Base-by-base conservation (phyloP, 148 eudicot species). In the Arbutus unedo region DNA sequence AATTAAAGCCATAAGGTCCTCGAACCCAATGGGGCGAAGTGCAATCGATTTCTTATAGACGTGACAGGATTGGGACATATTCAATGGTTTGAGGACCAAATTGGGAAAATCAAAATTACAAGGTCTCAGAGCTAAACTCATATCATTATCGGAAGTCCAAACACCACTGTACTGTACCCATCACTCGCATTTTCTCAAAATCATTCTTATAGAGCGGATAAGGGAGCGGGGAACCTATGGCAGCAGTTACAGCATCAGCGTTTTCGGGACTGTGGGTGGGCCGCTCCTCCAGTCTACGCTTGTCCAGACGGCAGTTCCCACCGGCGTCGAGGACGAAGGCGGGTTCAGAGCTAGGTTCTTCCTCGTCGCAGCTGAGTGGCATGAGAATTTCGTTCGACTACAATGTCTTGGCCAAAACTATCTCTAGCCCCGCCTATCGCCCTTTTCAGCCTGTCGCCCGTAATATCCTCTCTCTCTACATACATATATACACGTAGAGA, bases 371-470 rank as follows among this genome's bases (percentile, higher is more conserved):
- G 76, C 64, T 92, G 49, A 84, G 84, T 72, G 91, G 93, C 41
- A 67, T 90, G 83, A 84, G 84, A n/a, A 86, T 91, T 70, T 83
- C 90, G 5, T 73, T 16, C 77, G 9, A 56, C 64, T 51, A 85
- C 38, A 4, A 8, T 14, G 14, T 47, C 2, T 80, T 77, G 43
- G 49, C 78, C 79, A 86, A 81, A n/a, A 89, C 92, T 67, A 77
- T 91, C 45, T 84, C 89, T 60, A 74, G 84, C 21, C 85, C 89
- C 4, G 41, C 49, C 31, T 77, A 81, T 77, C 89, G 62, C 31
- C 79, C 83, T 54, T 68, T 91, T 85, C 90, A 83, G 64, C 92
- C 92, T 79, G 87, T 91, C 79, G 91, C 94, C 81, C 90, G 92
- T 90, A 88, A 83, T 83, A 64, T 80, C 79, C 25, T 48, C 6